Evolutionary conservation across 2,329 filamentous ascomycete genomes (phyloP).

Genomic region (Aspergillus sclerotialis): DNA sequence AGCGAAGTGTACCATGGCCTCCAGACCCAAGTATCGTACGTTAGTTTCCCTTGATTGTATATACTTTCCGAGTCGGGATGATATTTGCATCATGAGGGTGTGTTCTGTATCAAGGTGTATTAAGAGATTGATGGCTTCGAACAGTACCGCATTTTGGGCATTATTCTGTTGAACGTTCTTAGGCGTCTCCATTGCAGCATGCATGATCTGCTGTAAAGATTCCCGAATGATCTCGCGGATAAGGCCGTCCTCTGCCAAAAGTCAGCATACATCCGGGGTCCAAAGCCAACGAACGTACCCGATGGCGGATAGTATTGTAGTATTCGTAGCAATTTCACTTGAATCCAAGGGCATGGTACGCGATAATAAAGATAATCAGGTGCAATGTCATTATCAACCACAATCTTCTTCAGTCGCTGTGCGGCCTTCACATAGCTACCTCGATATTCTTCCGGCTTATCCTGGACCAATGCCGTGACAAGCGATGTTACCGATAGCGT

Average conservation of each 20-base stretch:
- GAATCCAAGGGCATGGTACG: conserved; percentile 97
- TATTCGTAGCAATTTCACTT: conserved; percentile 85
- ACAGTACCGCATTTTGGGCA: conserved; percentile 93
- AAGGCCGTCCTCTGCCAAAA: conserved; percentile 70
- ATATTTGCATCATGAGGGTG: conserved; percentile 92
- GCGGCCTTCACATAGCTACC: conserved; percentile 93
- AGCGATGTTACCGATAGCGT: conserved; percentile 92
- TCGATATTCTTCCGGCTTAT: conserved; percentile 89
- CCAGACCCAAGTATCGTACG: conserved; percentile 87
- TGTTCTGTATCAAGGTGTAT: conserved; percentile 96
- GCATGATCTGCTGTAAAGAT: conserved; percentile 83
- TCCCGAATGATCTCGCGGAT: conserved; percentile 87
- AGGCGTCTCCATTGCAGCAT: conserved; percentile 82
- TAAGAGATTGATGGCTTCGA: conserved; percentile 96
- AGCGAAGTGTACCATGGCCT: conserved; percentile 97
- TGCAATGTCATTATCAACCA: conserved; percentile 83
- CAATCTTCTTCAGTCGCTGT: conserved; percentile 76
- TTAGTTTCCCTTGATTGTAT: conserved; percentile 97
- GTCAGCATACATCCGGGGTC: conserved; percentile 3
- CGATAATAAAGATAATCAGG: conserved; percentile 97
- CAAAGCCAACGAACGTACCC: conserved; percentile 47
- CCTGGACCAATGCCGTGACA: conserved; percentile 89
- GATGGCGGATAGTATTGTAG: conserved; percentile 96
- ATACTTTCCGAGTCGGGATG: conserved; percentile 81
- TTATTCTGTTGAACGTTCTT: conserved; percentile 99